Evolutionary conservation across 148 eudicot genomes (phyloP).

Genomic region (Spergularia bocconei): DNA sequence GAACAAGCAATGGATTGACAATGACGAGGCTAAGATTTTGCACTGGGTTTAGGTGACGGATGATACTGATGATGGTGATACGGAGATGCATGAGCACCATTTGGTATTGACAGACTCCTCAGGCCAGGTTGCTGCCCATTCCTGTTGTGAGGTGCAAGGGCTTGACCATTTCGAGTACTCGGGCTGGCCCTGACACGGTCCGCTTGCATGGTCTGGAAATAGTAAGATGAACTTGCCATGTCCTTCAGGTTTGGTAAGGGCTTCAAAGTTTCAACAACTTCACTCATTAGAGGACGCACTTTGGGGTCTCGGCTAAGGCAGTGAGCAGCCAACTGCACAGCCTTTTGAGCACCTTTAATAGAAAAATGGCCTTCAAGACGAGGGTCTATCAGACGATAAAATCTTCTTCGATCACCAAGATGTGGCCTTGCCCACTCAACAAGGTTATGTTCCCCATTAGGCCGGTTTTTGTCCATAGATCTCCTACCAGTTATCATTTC

Average conservation of each 20-base stretch:
- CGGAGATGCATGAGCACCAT: slow-evolving; percentile 66
- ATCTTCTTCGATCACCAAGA: slow-evolving; percentile 58
- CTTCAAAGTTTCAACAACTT: slow-evolving; percentile 58
- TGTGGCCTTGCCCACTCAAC: slow-evolving; percentile 84
- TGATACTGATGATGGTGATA: slow-evolving; percentile 50
- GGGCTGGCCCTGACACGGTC: slow-evolving; percentile 56
- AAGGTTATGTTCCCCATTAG: slow-evolving; percentile 75
- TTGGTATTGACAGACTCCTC: slow-evolving; percentile 68
- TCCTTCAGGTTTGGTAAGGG: slow-evolving; percentile 67
- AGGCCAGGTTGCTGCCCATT: slow-evolving; percentile 54
- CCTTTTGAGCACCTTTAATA: slow-evolving; percentile 74
- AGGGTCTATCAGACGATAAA: slow-evolving; percentile 65
- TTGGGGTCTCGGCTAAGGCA: slow-evolving; percentile 81
- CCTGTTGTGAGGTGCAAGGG: slow-evolving; percentile 31
- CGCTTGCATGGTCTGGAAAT: slow-evolving; percentile 61
- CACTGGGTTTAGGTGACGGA: slow-evolving; percentile 64
- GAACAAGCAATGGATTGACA: slow-evolving; percentile 10
- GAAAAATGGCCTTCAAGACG: slow-evolving; percentile 77
- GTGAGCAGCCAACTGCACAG: slow-evolving; percentile 65
- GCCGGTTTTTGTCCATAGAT: slow-evolving; percentile 79
- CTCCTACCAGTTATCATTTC: slow-evolving; percentile 78
- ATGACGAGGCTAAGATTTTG: slow-evolving; percentile 35
- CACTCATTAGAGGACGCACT: slow-evolving; percentile 68
- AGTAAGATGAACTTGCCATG: slow-evolving; percentile 72
- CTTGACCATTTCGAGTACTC: slow-evolving; percentile 40